These are phyloP conservation scores for Botrytis aclada DNA, from an alignment of 2,329 filamentous ascomycete genomes.

Conservation along the genomic window DNA sequence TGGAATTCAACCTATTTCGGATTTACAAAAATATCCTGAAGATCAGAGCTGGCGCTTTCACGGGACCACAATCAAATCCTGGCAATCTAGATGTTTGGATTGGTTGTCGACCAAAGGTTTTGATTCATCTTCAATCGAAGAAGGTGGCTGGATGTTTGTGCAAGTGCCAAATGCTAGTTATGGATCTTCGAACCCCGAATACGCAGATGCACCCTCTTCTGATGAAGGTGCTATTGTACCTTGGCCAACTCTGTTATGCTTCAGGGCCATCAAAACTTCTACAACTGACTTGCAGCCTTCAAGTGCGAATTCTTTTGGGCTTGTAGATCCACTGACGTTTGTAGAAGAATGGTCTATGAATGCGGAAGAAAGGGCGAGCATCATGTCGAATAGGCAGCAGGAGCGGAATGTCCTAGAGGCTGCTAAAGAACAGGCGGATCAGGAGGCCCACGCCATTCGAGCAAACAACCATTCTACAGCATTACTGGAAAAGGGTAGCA, in stretches of 20 bases:
- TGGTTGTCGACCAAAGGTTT: conserved; percentile 37
- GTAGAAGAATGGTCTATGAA: conserved; percentile 40
- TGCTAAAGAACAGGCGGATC: conserved; percentile 42
- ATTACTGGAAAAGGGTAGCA: conserved; percentile 49
- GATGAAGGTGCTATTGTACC: conserved; percentile 35
- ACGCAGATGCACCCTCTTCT: conserved; percentile 26
- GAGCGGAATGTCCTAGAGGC: conserved; percentile 46
- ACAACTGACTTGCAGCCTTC: conserved; percentile 15
- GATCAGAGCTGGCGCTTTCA: conserved; percentile 25
- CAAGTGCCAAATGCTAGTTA: conserved; percentile 31
- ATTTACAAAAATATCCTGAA: conserved; percentile 24
- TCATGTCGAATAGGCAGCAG: conserved; percentile 47
- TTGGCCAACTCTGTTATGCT: conserved; percentile 38
- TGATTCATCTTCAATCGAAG: conserved; percentile 30
- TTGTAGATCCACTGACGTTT: conserved; percentile 39
- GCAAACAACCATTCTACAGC: conserved; percentile 53
- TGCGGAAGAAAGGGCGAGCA: conserved; percentile 44
- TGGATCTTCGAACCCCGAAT: conserved; percentile 29
- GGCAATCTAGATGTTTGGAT: conserved; percentile 37
- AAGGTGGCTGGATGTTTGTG: conserved; percentile 37
- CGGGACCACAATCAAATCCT: conserved; percentile 31
- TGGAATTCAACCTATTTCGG: conserved; percentile 23
- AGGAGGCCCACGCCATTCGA: conserved; percentile 43
- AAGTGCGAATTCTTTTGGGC: conserved; percentile 8
- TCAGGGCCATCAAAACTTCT: conserved; percentile 27